These are phyloP conservation scores for Salisapilia sapeloensis DNA, from an alignment of 352 stramenopile genomes.

Conservation along the genomic window DNA sequence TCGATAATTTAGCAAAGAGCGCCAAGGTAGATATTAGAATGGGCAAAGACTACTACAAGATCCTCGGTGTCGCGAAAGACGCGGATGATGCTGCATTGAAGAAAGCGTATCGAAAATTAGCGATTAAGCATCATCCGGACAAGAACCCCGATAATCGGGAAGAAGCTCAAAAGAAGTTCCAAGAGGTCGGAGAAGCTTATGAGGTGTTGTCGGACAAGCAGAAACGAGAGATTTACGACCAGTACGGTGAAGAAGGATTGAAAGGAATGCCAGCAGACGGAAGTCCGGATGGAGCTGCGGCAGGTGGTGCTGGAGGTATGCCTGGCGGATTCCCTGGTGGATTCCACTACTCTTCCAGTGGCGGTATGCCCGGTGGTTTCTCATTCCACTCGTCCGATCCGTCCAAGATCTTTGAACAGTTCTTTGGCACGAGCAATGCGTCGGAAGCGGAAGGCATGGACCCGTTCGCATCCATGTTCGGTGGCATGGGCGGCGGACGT, in stretches of 20 bases:
- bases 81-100: conserved; percentile 65
- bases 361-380: conserved; percentile 14
- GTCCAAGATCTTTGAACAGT: conserved; percentile 84
- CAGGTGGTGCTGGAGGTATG: conserved; percentile 6
- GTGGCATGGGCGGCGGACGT: conserved; percentile 5
- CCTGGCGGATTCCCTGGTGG: conserved; percentile 13
- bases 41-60: conserved; percentile 79
- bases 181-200: conserved; percentile 87
- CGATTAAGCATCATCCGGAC: conserved; percentile 86
- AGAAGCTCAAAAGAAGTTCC: conserved; percentile 80
- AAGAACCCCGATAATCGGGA: conserved; percentile 85
- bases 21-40: conserved; percentile 11
- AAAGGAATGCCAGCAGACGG: conserved; percentile 33
- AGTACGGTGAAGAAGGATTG: conserved; percentile 85
- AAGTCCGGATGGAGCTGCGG: conserved; percentile 3
- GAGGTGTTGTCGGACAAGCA: conserved; percentile 88
- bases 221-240: conserved; percentile 85
- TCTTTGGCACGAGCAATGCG: conserved; percentile 75
- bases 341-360: conserved; percentile 36
- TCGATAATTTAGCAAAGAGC: conserved; percentile 3
- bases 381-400: conserved; percentile 67
- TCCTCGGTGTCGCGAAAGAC: conserved; percentile 42
- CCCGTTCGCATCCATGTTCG: conserved; percentile 54
- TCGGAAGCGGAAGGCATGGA: conserved; percentile 54
- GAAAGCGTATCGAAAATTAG: conserved; percentile 81